Base-by-base conservation (phyloP, 257 asterid species). In the Voacanga thouarsii region DNA sequence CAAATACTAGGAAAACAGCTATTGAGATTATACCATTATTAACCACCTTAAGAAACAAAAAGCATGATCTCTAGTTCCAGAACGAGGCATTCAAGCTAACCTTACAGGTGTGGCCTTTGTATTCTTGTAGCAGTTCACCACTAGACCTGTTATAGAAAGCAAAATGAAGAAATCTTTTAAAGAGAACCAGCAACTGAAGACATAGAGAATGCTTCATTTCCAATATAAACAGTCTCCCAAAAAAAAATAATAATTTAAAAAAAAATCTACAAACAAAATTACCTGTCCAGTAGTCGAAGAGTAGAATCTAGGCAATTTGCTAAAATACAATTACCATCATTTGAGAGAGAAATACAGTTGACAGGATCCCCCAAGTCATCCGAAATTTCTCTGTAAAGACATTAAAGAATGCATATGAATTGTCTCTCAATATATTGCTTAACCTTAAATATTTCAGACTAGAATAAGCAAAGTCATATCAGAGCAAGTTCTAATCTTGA, bases 91-190 rank as follows among this genome's bases (percentile, higher is more conserved):
- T n/a, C n/a, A 21, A 23, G 56, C 88, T 59, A 76, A 94, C 99
- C 99, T 94, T 94, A 90, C 99, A 91, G 80, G 89, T 88, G 80
- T 94, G 99, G 79, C 99, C 99, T 85, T 86, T 90, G 83, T 94
- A 94, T 83, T 94, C 97, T 89, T 94, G 99, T 83, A 94, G 88
- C 74, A 82, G 83, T 86, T 94, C 99, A 49, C 99, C 99, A 71
- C 85, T 81, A 67, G 95, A 66, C 89, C 97, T 94, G 89, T 85
- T 19, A 12, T 74, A 78, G 57, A 77, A 82, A 37, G 77, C 75
- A 55, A 75, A 51, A 49, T 18, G 33, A 61, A 15, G 37, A 3
- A 49, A 39, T 23, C 18, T 7, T 12, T 49, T 24, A 56, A 0
- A 33, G 72, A 74, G 50, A 77, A 55, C 11, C 30, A 74, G 70